Base-by-base conservation (phyloP, 1,284 basidiomycete genomes). In the Cystobasidiaceae sp. region DNA sequence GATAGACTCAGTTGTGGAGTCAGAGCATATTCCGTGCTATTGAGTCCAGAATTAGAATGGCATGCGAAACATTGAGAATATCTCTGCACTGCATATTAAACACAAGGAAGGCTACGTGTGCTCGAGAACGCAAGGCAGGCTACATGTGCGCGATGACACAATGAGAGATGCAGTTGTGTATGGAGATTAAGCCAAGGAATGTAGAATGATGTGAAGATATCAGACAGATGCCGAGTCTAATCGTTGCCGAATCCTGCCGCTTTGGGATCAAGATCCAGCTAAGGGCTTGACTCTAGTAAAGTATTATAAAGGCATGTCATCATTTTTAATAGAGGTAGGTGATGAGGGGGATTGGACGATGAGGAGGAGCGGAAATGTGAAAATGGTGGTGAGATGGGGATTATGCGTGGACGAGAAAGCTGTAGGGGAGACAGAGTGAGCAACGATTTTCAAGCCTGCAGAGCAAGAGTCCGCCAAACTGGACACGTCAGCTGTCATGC, bases 261-360 rank as follows among this genome's bases (percentile, higher is more conserved):
- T 54, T 33, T 32, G n/a, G 51, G 27, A 54, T 33, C 21, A 19
- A 21, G 27, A 6, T 33, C 4, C 15, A 32, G 32, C 32, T 54
- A 32, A 28, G 27, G 30, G 51, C 51, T 54, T 54, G 51, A 54
- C 51, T 54, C 51, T 54, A 54, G 51, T 54, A 34, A 54, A 39
- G 51, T 49, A 25, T n/a, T 54, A 37, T 54, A 33, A 33, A 19
- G 27, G 30, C 30, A 34, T 54, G 51, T 54, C 51, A 54, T 54
- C 51, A 54, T 54, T 54, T 15, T 19, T n/a, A 54, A 5, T 19
- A 17, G 30, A 5, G 27, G 46, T 8, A 30, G 48, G 17, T 8
- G 21, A 25, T 6, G 45, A 17, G 15, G 45, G 11, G 45, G 11
- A 48, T 48, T 39, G 11, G 37, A 39, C 37, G 37, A 39, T 11